Percentiles rank a stretch among this genome's conserved stretches.
Evolutionary conservation across 352 stramenopile species (phyloP).

Genomic region (Thalassiosira mediterranea): DNA sequence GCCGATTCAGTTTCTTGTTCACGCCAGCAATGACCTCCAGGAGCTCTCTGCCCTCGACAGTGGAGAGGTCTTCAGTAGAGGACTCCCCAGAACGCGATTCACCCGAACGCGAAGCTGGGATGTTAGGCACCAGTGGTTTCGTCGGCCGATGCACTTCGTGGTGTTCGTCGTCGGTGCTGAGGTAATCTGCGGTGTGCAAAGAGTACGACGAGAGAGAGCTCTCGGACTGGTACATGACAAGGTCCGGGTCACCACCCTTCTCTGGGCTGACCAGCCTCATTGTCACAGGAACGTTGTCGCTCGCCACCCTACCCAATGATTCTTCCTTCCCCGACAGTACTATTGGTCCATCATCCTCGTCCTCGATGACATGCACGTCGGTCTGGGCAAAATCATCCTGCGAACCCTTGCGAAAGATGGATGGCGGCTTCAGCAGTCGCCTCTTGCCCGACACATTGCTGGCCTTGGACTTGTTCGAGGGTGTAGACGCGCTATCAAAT

Average conservation of each 20-base stretch:
- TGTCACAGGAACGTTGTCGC: not conserved
- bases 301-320: not conserved
- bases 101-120: not conserved
- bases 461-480: no score
- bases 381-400: no score
- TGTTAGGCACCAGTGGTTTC: constrained; percentile 5
- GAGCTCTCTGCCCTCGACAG: constrained; percentile 20
- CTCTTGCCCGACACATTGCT: no score
- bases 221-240: constrained; percentile 49
- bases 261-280: constrained; percentile 39
- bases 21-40: constrained; percentile 42
- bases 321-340: not conserved
- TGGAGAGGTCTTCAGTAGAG: constrained; percentile 9
- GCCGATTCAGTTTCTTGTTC: constrained; percentile 35
- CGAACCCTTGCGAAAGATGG: no score
- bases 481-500: no score
- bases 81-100: no score
- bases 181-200: constrained; percentile 31
- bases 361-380: not conserved
- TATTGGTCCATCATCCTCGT: no score
- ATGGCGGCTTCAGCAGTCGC: no score
- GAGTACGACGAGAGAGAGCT: constrained; percentile 38
- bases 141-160: not conserved
- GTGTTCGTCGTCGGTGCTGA: constrained; percentile 28
- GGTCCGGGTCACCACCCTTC: constrained; percentile 27